Evolutionary conservation across 345 rosid species (phyloP).

Genomic region (Garcia nutans): DNA sequence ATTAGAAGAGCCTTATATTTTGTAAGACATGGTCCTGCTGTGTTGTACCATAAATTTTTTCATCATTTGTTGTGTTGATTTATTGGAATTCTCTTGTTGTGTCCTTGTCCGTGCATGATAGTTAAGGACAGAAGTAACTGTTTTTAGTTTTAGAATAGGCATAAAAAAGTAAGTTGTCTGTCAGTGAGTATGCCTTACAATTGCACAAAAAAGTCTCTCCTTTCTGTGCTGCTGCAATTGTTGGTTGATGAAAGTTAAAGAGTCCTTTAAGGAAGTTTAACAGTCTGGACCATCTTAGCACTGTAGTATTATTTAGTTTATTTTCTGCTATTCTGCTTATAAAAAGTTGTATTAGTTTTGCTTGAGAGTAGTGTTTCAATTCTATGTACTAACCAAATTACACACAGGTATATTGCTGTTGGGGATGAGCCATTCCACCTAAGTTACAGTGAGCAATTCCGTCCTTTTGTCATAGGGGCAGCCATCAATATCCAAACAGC

Average conservation of each 20-base stretch:
- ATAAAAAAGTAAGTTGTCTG: neutral
- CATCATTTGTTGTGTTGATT: neutral
- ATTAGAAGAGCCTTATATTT: too few relatives aligned
- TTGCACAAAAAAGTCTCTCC: neutral
- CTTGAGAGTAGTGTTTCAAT: constrained; percentile 1
- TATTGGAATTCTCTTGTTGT: neutral
- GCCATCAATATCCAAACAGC: constrained; percentile 76
- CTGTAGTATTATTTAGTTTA: neutral
- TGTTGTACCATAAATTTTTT: neutral
- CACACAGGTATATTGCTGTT: constrained; percentile 68
- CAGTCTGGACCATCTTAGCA: neutral
- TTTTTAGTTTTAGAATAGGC: neutral
- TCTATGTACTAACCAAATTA: neutral
- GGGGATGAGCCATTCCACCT: constrained; percentile 84
- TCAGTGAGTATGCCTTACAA: neutral
- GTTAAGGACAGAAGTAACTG: neutral
- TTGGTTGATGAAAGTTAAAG: neutral
- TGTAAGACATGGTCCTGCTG: neutral
- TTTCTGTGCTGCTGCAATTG: neutral
- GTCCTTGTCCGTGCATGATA: neutral
- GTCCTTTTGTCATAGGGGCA: constrained; percentile 73
- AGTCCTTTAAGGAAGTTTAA: too few relatives aligned
- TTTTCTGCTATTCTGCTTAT: neutral
- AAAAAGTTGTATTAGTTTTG: neutral
- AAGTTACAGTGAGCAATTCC: constrained; percentile 64